Evolutionary conservation across 2,329 filamentous ascomycete species (phyloP), one percentile per base, ranked within the genome.

Genomic region (Cladophialophora bantiana): DNA sequence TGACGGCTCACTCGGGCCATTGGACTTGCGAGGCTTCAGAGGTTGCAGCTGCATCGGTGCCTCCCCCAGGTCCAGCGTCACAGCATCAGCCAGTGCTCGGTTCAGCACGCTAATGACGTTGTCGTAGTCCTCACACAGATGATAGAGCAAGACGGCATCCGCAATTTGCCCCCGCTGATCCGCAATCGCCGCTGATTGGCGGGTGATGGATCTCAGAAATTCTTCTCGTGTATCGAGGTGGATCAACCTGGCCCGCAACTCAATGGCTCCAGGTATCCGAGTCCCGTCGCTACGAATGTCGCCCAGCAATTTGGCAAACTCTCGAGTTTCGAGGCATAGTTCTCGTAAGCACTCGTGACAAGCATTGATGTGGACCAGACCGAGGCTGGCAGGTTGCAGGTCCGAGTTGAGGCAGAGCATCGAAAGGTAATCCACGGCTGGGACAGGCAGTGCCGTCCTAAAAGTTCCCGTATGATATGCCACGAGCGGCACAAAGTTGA

Each of bases 401-500:
- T 97, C 94, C 58, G 89, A 87, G 76, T 98, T 98, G 64, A 99
- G 87, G 78, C 93, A 97, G 74, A 99, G 94, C 65, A 99, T 82
- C 5, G 90, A 87, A 56, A 99, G 88, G 78, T 99, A 99, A 77
- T 99, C 95, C 18, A 96, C 92, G 2, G 96, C 95, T 38, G 93
- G 92, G 65, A 91, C 91, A 6, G 93, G 91, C 74, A 96, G 90
- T 20, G 93, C 94, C 35, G 93, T 92, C 60, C 95, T 90, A 86
- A 99, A 99, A 78, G 97, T 94, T 62, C 91, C 88, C 4, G 96
- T 99, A 82, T 99, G 99, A 77, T 95, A 93, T 48, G 94, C 96
- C 68, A 98, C 84, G 83, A 98, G 92, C 66, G 91, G 90, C 53
- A 92, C 94, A 80, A 98, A 98, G 83, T 95, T 97, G 79, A 99